Conservation (phyloP, 163 green algal genomes). For the Scenedesmus sp. region DNA sequence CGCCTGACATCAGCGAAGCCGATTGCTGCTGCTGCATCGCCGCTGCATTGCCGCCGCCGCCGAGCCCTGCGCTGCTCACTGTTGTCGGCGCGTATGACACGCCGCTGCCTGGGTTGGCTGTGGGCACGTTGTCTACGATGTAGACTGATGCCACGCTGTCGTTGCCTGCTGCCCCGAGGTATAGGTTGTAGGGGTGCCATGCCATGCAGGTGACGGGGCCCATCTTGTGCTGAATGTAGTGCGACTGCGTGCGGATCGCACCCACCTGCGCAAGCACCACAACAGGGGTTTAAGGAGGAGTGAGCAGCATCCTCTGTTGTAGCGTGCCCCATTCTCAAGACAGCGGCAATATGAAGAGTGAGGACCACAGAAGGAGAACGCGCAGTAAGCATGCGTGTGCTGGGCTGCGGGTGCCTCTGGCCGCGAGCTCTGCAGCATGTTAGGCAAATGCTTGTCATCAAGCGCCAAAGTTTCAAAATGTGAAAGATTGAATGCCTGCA, state of each 20-base stretch:
- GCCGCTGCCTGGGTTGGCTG: not conserved
- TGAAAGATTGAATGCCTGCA: not conserved
- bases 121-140: conserved; percentile 53
- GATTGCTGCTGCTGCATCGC: not conserved
- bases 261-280: conserved; percentile 72
- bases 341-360: too few relatives aligned
- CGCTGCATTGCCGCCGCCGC: not conserved
- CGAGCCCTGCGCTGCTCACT: conserved; percentile 7
- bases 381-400: not conserved
- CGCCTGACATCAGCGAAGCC: not conserved
- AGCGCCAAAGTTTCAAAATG: not conserved
- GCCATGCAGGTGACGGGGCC: conserved; percentile 84
- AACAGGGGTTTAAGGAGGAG: too few relatives aligned
- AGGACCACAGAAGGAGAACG: not conserved
- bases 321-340: too few relatives aligned
- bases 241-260: conserved; percentile 79
- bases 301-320: too few relatives aligned
- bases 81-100: conserved; percentile 40
- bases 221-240: conserved; percentile 68
- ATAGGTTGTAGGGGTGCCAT: conserved; percentile 90
- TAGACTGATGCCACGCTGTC: conserved; percentile 59
- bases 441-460: not conserved
- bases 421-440: not conserved
- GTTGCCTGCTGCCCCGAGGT: conserved; percentile 81
- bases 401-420: not conserved